Base-by-base conservation (phyloP, 2,329 filamentous ascomycete species). In the Claviceps africana region DNA sequence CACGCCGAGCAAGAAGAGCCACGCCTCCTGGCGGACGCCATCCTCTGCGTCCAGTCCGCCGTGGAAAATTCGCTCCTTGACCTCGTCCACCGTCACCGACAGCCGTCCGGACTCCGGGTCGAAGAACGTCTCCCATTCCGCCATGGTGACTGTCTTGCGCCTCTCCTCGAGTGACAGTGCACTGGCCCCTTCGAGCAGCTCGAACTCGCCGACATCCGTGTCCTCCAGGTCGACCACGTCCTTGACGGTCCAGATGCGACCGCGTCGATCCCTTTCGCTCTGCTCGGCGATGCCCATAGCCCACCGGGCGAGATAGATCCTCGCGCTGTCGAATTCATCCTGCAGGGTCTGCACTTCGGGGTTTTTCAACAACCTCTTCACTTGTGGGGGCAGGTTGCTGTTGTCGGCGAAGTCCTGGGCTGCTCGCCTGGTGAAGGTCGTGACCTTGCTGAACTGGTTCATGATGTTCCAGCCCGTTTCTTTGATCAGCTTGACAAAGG, bases 211-310 rank as follows among this genome's bases (percentile, higher is more conserved):
- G 0, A 98, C 87, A 55, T 89, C 88, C 31, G 88, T 96, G 58
- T 96, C 86, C 65, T 98, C 94, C 65, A 94, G 85, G 61, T 95
- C 90, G 61, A 97, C 74, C 4, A 96, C 85, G 68, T 98, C 93
- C 57, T 83, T 83, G 1, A 88, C 91, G 0, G 90, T 96, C 86
- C 89, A 98, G 62, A 95, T 90, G 47, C 90, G 77, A 66, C 90
- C 85, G 50, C 82, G 86, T 25, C 85, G 76, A 60, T 98, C 93
- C 40, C 82, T 77, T 63, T 98, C 93, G 61, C 90, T 91, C 70
- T 98, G 93, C 66, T 98, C 94, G 0, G 93, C 90, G 57, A 98
- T 95, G 8, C 89, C 89, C 93, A 98, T 97, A 2, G 93, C 93
- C 93, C 93, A 98, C 56, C 93, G 78, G 22, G 93, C 93, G 40